Conservation (phyloP, 2,329 filamentous ascomycete genomes). For the Aspergillus versicolor region DNA sequence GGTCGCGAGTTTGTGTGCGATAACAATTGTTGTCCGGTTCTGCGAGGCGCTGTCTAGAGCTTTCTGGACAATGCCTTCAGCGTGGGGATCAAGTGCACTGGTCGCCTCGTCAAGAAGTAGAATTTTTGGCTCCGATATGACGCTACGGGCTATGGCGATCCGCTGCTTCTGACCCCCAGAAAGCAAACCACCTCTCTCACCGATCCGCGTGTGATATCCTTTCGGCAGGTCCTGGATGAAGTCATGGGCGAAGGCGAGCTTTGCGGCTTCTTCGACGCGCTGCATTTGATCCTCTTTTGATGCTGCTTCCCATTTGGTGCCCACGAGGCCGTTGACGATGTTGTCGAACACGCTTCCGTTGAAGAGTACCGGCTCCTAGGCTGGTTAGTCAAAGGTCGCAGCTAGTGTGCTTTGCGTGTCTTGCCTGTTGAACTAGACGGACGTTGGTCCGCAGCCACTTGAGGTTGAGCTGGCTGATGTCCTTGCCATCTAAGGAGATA, state of each 20-base stretch:
- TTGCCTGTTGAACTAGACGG: conserved; percentile 75
- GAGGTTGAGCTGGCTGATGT: conserved; percentile 78
- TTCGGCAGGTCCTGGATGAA: conserved; percentile 82
- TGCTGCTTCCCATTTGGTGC: conserved; percentile 71
- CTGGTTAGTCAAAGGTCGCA: too few relatives aligned
- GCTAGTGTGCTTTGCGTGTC: too few relatives aligned
- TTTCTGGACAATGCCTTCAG: conserved; percentile 89
- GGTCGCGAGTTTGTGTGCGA: conserved; percentile 91
- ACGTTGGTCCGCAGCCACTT: conserved; percentile 91
- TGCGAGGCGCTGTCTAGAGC: conserved; percentile 82
- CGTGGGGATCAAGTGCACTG: conserved; percentile 88
- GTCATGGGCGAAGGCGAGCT: conserved; percentile 90
- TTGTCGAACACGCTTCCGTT: conserved; percentile 85
- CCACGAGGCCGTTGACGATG: conserved; percentile 86
- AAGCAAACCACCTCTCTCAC: conserved; percentile 86
- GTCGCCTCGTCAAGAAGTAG: conserved; percentile 94
- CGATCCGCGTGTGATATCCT: conserved; percentile 91
- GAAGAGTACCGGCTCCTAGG: conserved; percentile 77
- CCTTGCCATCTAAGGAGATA: conserved; percentile 79
- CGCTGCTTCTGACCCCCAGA: conserved; percentile 97
- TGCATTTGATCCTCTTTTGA: conserved; percentile 66
- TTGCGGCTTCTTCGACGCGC: conserved; percentile 78
- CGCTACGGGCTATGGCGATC: conserved; percentile 86
- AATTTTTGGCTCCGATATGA: conserved; percentile 89
- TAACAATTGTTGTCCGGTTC: conserved; percentile 91